Base-by-base conservation (phyloP, 192 early-diverging fungal genomes). In the Backusella tuberculispora region DNA sequence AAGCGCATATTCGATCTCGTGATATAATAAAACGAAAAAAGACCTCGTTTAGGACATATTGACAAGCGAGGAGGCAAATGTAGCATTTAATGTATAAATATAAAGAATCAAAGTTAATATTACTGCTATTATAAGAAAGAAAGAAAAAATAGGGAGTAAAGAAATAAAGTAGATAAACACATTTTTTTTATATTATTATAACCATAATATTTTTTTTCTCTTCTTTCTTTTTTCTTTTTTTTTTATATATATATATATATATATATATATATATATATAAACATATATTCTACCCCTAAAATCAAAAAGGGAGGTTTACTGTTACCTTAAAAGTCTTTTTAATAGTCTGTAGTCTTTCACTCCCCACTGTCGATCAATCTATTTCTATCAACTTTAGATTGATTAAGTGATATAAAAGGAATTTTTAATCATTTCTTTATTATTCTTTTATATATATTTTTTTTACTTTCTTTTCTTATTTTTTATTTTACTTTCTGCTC, bases 371-470 rank as follows among this genome's bases (percentile, higher is more conserved):
- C 53, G 53, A 60, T 60, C 53, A 60, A 60, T 60, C 53, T 60
- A 60, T 60, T 60, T 60, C 53, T 60, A 60, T 60, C 53, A 60
- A 60, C 53, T 60, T 60, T 60, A 60, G 53, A 60, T 26, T 60
- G 53, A 60, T 60, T 60, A 60, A 60, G 53, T 60, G 53, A 60
- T 60, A 60, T 60, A 60, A 60, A 60, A 60, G 53, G 53, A 60
- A 60, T 60, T 60, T 60, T 26, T 60, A 60, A 60, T 60, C 53
- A 60, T 60, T 60, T 60, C 53, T 60, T 60, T 60, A 60, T 60
- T 60, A 26, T 24, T 60, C 29, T 34, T 34, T 34, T 34, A 34
- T 26, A 60, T 60, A 26, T 60, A 50, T 8, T 50, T n/a, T 8
- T 24, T 24, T 60, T 60, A n/a, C n/a, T 60, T 12, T 60, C 10